Percentiles rank a stretch among this genome's conserved stretches.
Evolutionary conservation across 208 protist species (phyloP).

Genomic region (Sergeia podlipaevii): DNA sequence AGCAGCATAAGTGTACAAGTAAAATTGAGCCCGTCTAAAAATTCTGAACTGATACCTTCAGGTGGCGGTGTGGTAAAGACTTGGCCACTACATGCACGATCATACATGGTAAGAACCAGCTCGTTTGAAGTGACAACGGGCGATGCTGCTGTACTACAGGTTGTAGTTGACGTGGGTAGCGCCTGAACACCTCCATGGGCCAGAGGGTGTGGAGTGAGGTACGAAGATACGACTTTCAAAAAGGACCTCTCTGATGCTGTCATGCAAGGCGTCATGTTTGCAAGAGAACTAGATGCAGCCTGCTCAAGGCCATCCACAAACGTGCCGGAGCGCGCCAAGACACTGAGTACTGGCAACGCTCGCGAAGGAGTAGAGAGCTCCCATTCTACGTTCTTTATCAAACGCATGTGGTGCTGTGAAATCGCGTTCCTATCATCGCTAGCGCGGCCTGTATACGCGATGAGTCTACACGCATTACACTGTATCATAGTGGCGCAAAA

Average conservation of each 20-base stretch:
- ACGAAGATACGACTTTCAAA: conserved; percentile 28
- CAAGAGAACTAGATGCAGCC: conserved; percentile 28
- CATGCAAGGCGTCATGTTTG: conserved; percentile 52
- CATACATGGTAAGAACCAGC: conserved; percentile 16
- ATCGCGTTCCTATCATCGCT: conserved; percentile 21
- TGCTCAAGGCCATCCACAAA: conserved; percentile 47
- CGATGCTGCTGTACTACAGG: background rate
- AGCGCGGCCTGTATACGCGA: too few relatives aligned
- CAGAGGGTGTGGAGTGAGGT: conserved; percentile 14
- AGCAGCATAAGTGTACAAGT: conserved; percentile 25
- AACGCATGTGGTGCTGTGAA: conserved; percentile 21
- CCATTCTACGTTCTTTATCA: conserved; percentile 44
- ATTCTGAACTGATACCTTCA: background rate
- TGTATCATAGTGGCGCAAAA: too few relatives aligned
- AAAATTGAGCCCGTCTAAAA: conserved; percentile 13
- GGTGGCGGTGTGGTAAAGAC: too few relatives aligned
- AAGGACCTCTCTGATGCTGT: conserved; percentile 41
- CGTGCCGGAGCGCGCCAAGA: conserved; percentile 48
- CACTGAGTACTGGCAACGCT: conserved; percentile 42
- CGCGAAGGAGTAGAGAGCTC: conserved; percentile 65
- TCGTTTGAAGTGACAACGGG: conserved; percentile 3
- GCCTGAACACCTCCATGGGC: background rate
- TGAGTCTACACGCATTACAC: too few relatives aligned
- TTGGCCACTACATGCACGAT: conserved; percentile 12
- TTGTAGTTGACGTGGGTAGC: background rate